phyloP scores from a whole-genome alignment of 164 flowering plant species.

The Vitis amurensis region DNA sequence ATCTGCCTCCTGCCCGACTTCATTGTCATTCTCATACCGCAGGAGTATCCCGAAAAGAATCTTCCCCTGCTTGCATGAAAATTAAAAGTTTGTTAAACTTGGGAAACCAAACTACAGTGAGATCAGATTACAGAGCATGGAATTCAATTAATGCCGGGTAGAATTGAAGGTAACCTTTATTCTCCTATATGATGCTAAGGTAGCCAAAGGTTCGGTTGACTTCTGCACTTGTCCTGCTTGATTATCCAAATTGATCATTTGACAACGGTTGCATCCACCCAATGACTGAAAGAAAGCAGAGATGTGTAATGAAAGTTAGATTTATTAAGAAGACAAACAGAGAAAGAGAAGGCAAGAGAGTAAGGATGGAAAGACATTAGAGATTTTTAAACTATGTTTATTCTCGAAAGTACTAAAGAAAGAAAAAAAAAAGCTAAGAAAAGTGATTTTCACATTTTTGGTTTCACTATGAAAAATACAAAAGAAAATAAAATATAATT shows the following conservation, averaged over 20 bases:
- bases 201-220: slow-evolving; percentile 82
- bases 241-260: slow-evolving; percentile 68
- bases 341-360: too few relatives aligned
- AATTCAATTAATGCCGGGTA: background rate
- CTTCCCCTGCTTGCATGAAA: slow-evolving; percentile 53
- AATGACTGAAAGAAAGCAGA: slow-evolving; percentile 48
- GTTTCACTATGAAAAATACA: too few relatives aligned
- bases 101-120: background rate
- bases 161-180: slow-evolving; percentile 47
- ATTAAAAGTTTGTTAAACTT: background rate
- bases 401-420: rapidly evolving
- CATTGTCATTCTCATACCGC: slow-evolving; percentile 26
- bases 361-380: too few relatives aligned
- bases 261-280: slow-evolving; percentile 97
- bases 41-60: slow-evolving; percentile 78
- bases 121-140: background rate
- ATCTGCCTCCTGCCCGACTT: slow-evolving; percentile 9
- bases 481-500: too few relatives aligned
- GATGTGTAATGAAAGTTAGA: background rate
- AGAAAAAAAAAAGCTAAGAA: too few relatives aligned
- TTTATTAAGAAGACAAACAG: too few relatives aligned
- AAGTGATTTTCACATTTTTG: too few relatives aligned
- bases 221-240: slow-evolving; percentile 39
- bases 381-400: too few relatives aligned
- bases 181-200: slow-evolving; percentile 86